Evolutionary conservation across 139 green algal genomes (phyloP).

Genomic region (Chlamydomonas applanata): DNA sequence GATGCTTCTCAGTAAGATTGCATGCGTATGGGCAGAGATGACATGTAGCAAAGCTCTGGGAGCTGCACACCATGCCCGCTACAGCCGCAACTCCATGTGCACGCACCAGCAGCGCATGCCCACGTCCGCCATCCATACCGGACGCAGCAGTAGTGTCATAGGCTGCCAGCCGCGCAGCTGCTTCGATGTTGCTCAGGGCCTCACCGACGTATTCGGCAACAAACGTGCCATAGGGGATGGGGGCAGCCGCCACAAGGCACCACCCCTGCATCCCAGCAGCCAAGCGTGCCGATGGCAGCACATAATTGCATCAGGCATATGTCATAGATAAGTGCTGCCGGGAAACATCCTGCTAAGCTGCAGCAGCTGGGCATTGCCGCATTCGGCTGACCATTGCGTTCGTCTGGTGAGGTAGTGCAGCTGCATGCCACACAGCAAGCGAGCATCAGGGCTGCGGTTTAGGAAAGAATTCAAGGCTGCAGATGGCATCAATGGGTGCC

Average conservation of each 20-base stretch:
- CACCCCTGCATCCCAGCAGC: conserved; percentile 59
- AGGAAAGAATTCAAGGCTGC: not conserved
- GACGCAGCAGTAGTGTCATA: conserved; percentile 38
- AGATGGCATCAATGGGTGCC: not conserved
- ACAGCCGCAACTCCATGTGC: not conserved
- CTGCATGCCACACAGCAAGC: not conserved
- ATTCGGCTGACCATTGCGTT: too few species aligned
- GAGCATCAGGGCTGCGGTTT: not conserved
- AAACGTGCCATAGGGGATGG: conserved; percentile 37
- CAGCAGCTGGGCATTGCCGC: too few species aligned
- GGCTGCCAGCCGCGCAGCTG: conserved; percentile 30
- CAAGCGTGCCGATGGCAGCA: too few species aligned
- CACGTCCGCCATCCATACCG: not conserved
- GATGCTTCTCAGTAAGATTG: too few species aligned
- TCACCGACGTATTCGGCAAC: conserved; percentile 60
- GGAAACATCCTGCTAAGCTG: too few species aligned
- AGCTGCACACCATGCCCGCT: too few species aligned
- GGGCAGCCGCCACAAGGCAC: conserved; percentile 17
- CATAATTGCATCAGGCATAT: too few species aligned
- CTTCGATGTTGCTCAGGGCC: conserved; percentile 36
- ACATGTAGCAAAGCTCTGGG: too few species aligned
- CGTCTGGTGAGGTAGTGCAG: too few species aligned
- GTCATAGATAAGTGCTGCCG: too few species aligned
- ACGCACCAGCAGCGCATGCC: conserved; percentile 59
- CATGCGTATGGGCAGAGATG: too few species aligned